These are phyloP conservation scores for Solanum ossicruentum DNA, from an alignment of 257 asterid genomes.

Conservation along the genomic window DNA sequence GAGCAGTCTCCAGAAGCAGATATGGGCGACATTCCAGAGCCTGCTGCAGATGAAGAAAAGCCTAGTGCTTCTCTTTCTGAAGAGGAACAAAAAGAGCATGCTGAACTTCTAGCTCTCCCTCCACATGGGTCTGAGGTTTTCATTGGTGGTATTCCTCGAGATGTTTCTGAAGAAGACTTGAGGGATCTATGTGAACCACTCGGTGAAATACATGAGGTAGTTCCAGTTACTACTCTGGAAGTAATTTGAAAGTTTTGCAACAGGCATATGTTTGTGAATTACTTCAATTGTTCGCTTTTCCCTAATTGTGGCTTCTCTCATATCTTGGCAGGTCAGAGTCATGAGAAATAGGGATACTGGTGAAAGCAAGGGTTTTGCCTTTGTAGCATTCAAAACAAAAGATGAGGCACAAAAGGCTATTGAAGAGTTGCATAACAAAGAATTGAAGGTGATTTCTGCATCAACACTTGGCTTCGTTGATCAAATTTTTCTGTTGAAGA, in stretches of 20 bases:
- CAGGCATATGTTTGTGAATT: background rate
- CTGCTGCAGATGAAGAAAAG: conserved; percentile 36
- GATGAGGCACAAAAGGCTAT: conserved; percentile 85
- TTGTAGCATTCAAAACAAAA: conserved; percentile 74
- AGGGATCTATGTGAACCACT: conserved; percentile 68
- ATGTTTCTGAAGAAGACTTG: conserved; percentile 67
- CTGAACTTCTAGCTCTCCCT: conserved; percentile 74
- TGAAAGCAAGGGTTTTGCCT: conserved; percentile 94
- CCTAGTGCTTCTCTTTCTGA: conserved; percentile 19
- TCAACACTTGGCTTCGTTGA: background rate
- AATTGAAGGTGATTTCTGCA: conserved; percentile 53
- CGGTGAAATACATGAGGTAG: conserved; percentile 79
- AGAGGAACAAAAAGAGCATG: conserved; percentile 33
- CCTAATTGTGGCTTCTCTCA: background rate
- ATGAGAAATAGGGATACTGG: conserved; percentile 91
- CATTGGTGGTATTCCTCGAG: conserved; percentile 88
- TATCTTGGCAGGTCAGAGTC: conserved; percentile 61
- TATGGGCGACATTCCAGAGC: conserved; percentile 17
- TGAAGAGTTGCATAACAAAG: conserved; percentile 70
- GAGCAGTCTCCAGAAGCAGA: conserved; percentile 36
- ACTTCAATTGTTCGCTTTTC: background rate
- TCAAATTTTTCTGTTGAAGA: background rate
- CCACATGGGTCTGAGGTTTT: conserved; percentile 93
- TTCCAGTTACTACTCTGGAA: background rate
- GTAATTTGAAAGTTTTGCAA: background rate